phyloP scores from a whole-genome alignment of 768 basidiomycete species.

The Boletus insuetus region DNA sequence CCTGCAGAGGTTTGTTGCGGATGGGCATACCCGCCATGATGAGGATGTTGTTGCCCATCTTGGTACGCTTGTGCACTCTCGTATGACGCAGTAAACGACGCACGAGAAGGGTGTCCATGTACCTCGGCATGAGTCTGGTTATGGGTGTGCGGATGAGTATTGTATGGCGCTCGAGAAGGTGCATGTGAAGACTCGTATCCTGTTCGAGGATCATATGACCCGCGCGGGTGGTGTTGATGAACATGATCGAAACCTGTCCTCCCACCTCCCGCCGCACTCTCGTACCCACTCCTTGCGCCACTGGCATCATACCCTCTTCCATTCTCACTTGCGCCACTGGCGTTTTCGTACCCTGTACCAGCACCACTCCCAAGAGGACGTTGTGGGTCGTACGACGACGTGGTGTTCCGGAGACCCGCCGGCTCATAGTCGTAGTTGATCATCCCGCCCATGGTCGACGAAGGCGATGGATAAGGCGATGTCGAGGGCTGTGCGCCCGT shows the following conservation, averaged over 20 bases:
- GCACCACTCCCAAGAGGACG: constrained; percentile 10
- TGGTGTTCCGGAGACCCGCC: constrained; percentile 9
- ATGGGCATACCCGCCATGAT: constrained; percentile 21
- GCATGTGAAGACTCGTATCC: constrained; percentile 26
- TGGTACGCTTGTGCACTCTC: constrained; percentile 30
- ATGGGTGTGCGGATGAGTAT: constrained; percentile 16
- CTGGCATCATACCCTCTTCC: constrained; percentile 24
- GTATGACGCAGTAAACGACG: constrained; percentile 20
- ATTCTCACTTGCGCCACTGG: constrained; percentile 7
- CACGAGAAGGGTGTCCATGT: constrained; percentile 18
- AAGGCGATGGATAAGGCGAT: constrained; percentile 18
- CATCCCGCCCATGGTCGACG: constrained; percentile 15
- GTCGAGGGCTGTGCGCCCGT: constrained; percentile 14
- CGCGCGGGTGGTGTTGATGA: constrained; percentile 27
- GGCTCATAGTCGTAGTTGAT: constrained; percentile 21
- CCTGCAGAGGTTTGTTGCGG: constrained; percentile 18
- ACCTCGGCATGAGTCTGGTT: constrained; percentile 17
- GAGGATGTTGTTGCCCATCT: constrained; percentile 23
- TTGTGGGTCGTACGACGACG: constrained; percentile 22
- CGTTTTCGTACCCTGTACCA: constrained; percentile 16
- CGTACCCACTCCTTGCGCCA: constrained; percentile 20
- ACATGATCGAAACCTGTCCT: constrained; percentile 23
- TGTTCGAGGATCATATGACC: constrained; percentile 25
- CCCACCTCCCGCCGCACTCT: constrained; percentile 10
- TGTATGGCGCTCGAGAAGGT: constrained; percentile 19